phyloP scores from a whole-genome alignment of 2,329 filamentous ascomycete species.

The Cryphonectria radicalis region DNA sequence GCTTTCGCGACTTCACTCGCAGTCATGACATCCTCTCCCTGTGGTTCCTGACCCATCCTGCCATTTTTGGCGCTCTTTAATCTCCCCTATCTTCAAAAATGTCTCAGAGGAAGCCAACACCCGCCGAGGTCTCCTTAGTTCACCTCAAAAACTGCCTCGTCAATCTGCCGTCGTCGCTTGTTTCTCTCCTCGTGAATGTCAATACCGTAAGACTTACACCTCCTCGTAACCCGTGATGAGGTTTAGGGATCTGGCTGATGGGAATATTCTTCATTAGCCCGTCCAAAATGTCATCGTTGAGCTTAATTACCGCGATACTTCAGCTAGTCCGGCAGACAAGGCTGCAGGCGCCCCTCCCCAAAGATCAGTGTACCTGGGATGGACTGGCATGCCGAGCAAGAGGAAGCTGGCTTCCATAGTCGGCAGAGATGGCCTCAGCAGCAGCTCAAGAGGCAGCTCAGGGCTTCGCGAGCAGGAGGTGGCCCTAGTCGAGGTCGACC shows the following conservation, averaged over 20 bases:
- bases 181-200: constrained; percentile 82
- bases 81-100: constrained; percentile 31
- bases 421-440: constrained; percentile 71
- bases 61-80: background rate
- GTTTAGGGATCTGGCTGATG: constrained; percentile 30
- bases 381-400: constrained; percentile 98
- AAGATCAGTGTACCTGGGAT: constrained; percentile 84
- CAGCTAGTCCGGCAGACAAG: constrained; percentile 45
- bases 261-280: constrained; percentile 56
- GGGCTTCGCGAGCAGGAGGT: constrained; percentile 73
- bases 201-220: constrained; percentile 71
- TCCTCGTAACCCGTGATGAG: background rate
- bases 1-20: background rate
- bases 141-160: constrained; percentile 94
- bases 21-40: background rate
- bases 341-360: constrained; percentile 51
- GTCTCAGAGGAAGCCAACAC: constrained; percentile 54
- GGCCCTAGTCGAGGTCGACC: constrained; percentile 82
- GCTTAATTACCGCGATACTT: constrained; percentile 72
- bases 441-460: constrained; percentile 59
- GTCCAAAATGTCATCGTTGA: constrained; percentile 97
- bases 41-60: background rate
- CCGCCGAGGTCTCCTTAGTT: constrained; percentile 82
- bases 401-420: constrained; percentile 75
- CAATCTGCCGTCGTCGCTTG: constrained; percentile 85